These are phyloP conservation scores for Cryptococcus sp. DNA, from an alignment of 1,284 basidiomycete genomes.

Conservation along the genomic window DNA sequence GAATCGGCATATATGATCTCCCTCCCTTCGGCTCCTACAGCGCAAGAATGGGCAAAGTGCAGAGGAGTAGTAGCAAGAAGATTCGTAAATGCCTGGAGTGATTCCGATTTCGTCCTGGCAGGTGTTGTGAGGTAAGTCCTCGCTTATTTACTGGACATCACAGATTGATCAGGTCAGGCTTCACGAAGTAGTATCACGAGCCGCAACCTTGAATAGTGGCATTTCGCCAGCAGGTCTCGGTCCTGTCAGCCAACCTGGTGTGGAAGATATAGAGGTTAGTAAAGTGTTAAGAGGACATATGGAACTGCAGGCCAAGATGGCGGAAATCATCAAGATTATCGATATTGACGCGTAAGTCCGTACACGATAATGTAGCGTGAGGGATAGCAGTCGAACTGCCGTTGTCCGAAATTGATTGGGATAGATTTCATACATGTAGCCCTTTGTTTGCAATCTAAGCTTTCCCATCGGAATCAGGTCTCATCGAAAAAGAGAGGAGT, in stretches of 20 bases:
- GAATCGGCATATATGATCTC: conserved; percentile 53
- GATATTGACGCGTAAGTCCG: conserved; percentile 34
- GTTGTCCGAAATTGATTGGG: no score
- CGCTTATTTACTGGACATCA: not conserved
- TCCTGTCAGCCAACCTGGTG: conserved; percentile 43
- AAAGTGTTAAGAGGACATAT: conserved; percentile 45
- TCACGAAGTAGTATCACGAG: conserved; percentile 50
- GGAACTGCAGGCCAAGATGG: conserved; percentile 44
- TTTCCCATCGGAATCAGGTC: no score
- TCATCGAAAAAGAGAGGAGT: no score
- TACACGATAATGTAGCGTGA: not conserved
- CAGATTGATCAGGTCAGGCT: conserved; percentile 33
- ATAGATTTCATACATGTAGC: no score
- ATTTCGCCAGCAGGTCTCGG: conserved; percentile 47
- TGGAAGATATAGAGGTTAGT: conserved; percentile 49
- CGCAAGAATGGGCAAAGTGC: conserved; percentile 48
- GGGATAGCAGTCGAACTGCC: not conserved
- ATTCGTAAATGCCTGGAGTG: conserved; percentile 52
- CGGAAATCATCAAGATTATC: conserved; percentile 40
- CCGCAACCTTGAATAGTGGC: conserved; percentile 41
- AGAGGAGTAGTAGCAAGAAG: conserved; percentile 50
- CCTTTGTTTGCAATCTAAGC: no score
- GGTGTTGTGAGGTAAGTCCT: conserved; percentile 48
- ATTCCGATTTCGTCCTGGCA: conserved; percentile 53
- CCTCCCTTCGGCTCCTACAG: conserved; percentile 50